A percentile compares a stretch with the other conserved stretches of the same genome.
phyloP scores from a whole-genome alignment of 768 basidiomycete genomes.

The Leccinellum luteum region DNA sequence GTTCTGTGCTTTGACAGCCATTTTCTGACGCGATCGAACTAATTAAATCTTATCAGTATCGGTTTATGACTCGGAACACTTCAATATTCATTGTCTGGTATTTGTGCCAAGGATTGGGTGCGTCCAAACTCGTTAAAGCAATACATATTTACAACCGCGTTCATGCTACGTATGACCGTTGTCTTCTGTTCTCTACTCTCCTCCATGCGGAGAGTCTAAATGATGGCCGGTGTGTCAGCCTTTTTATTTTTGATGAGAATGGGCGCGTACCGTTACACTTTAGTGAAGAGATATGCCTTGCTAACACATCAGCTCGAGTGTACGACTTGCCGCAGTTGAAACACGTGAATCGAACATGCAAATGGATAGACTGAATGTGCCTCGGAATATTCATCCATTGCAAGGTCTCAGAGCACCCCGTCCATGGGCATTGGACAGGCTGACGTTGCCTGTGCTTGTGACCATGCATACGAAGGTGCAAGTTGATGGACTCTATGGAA shows the following conservation, averaged over 20 bases:
- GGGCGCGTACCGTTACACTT: conserved; percentile 1
- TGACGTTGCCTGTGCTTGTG: conserved; percentile 2
- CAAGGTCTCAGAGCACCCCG: conserved; percentile 1
- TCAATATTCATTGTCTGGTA: not conserved
- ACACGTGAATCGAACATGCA: conserved; percentile 1
- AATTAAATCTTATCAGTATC: not conserved
- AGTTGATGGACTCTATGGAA: not conserved
- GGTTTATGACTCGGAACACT: no score
- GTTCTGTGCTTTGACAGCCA: not conserved
- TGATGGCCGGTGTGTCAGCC: not conserved
- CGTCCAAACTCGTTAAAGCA: not conserved
- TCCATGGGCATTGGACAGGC: conserved; percentile 8
- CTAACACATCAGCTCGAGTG: conserved; percentile 2
- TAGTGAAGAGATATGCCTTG: not conserved
- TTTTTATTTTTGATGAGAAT: not conserved
- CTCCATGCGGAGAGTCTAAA: not conserved
- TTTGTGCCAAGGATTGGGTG: not conserved
- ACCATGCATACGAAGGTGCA: conserved; percentile 12
- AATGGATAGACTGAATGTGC: conserved; percentile 9
- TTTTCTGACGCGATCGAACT: not conserved
- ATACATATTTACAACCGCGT: not conserved
- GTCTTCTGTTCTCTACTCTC: not conserved
- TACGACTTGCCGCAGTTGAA: conserved; percentile 5
- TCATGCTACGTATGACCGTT: not conserved
- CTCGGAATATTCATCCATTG: conserved; percentile 6